These are phyloP conservation scores for Saturnispora dispora DNA, from an alignment of 805 yeast species.

Conservation along the genomic window DNA sequence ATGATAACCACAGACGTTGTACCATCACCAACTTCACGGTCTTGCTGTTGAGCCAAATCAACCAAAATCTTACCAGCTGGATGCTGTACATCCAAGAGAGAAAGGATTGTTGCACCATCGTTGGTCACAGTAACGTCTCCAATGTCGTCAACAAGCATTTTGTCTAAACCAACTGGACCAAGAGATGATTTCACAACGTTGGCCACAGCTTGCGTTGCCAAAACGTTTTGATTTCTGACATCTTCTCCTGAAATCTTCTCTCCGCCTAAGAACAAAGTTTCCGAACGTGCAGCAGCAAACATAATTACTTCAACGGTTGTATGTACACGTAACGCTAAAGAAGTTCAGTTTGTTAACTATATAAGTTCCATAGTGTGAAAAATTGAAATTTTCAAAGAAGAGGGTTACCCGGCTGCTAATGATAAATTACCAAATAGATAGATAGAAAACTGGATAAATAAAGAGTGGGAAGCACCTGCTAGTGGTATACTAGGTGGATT, in stretches of 20 bases:
- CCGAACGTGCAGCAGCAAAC: conserved; percentile 78
- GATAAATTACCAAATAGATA: neutral
- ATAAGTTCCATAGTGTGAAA: neutral
- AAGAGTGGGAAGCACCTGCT: neutral
- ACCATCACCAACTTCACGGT: conserved; percentile 91
- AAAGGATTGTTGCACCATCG: conserved; percentile 95
- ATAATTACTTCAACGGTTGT: conserved; percentile 23
- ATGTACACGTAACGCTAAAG: neutral
- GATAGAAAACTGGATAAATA: neutral
- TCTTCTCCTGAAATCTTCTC: conserved; percentile 95
- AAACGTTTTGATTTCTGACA: conserved; percentile 88
- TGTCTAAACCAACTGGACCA: conserved; percentile 98
- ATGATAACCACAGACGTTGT: conserved; percentile 93
- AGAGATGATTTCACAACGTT: conserved; percentile 83
- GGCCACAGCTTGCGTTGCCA: conserved; percentile 85
- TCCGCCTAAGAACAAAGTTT: conserved; percentile 90
- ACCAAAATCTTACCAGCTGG: conserved; percentile 98
- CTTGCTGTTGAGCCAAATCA: conserved; percentile 97
- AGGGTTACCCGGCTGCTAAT: conserved; percentile 2
- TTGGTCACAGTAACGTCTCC: conserved; percentile 98
- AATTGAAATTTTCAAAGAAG: neutral
- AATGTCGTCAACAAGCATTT: conserved; percentile 97
- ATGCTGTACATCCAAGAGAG: conserved; percentile 90
- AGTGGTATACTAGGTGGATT: neutral
- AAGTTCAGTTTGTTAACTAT: neutral